Evolutionary conservation across 345 rosid genomes (phyloP).

Genomic region (Pistacia integerrima): DNA sequence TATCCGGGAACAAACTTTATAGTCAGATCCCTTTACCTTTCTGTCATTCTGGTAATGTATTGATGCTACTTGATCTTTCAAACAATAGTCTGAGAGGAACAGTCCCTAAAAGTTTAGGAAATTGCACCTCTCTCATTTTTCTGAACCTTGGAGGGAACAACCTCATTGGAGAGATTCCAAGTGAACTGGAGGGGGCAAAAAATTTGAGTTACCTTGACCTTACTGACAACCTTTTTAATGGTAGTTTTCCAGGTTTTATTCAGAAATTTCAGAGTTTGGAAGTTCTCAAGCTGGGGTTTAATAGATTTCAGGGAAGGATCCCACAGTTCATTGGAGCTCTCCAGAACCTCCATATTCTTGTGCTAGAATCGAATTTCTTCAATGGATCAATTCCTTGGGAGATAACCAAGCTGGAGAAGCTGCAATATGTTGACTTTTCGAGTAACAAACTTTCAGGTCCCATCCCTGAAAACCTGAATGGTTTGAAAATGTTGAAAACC

Average conservation of each 20-base stretch:
- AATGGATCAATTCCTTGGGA: not conserved
- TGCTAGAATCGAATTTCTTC: not conserved
- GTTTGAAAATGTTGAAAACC: not conserved
- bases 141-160: slow-evolving; percentile 27
- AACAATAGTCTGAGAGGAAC: no score
- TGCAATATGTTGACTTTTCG: not conserved
- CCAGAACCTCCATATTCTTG: not conserved
- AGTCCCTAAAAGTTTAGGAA: no score
- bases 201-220: slow-evolving; percentile 16
- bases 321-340: no score
- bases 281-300: not conserved
- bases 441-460: not conserved
- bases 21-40: not conserved
- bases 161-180: slow-evolving; percentile 20
- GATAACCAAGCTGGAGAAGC: not conserved
- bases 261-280: not conserved
- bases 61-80: no score
- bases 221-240: not conserved
- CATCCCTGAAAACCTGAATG: not conserved
- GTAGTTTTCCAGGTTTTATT: not conserved
- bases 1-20: no score
- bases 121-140: slow-evolving; percentile 5
- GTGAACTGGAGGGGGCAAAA: slow-evolving; percentile 14
- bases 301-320: no score
- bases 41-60: no score